Base-by-base conservation (phyloP, 2,329 filamentous ascomycete species). In the Botrytis aclada region DNA sequence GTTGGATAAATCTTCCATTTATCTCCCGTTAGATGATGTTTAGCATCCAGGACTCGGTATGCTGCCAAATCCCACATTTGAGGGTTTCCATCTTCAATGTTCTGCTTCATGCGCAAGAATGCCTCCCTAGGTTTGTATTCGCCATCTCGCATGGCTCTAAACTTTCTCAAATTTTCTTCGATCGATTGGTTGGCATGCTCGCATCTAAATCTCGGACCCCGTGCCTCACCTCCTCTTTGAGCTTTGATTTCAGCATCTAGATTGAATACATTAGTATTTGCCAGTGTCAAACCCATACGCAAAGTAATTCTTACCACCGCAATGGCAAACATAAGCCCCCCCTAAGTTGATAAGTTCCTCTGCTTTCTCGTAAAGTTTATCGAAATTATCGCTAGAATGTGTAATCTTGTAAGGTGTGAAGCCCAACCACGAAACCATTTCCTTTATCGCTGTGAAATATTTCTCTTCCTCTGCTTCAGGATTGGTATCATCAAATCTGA, bases 1-100 rank as follows among this genome's bases (percentile, higher is more conserved):
- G 95, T 97, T 0, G 96, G 96, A 81, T 97, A 98, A 75, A 98
- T 97, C 82, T 90, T 92, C 94, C 95, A 98, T 80, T 92, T 90
- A 76, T 88, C 85, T 43, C 93, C 93, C 0, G 95, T 97, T 51
- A 93, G 88, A 82, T 93, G 90, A 81, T 97, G 94, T 73, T 88
- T 83, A 60, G 93, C 90, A 79, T 92, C 88, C 74, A 94, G 87
- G 72, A 98, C 91, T 74, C 95, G 90, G 83, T 97, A 98, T 25
- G 95, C 95, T 2, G 93, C 93, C 71, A 97, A 84, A 85, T 98
- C 95, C 95, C 95, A 98, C 93, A 97, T 95, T 83, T 97, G 93
- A 10, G 95, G 94, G 81, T 98, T 98, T 43, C 92, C 91, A 78
- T 92, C 91, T 69, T 89, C 88, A 75, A 93, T 93, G 76, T 94